Evolutionary conservation across 2,329 filamentous ascomycete genomes (phyloP).

Genomic region (Curvularia lunata): DNA sequence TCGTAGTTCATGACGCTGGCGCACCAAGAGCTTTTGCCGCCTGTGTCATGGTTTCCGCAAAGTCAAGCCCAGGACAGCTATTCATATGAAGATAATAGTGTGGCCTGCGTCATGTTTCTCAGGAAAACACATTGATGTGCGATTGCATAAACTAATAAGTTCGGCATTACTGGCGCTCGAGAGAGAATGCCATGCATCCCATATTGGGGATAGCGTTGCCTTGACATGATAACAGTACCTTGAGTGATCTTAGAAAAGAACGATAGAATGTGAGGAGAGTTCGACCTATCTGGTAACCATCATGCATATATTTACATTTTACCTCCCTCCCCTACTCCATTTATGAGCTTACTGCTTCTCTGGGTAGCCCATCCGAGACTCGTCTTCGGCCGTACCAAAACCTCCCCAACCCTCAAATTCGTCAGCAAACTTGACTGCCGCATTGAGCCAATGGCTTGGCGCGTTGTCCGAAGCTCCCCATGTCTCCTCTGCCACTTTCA

Average conservation of each 20-base stretch:
- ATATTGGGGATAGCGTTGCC: neutral
- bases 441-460: slow-evolving; percentile 68
- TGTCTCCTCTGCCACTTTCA: slow-evolving; percentile 74
- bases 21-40: neutral
- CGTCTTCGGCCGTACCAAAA: slow-evolving; percentile 45
- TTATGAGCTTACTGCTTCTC: slow-evolving; percentile 9
- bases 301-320: neutral
- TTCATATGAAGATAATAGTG: neutral
- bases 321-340: neutral
- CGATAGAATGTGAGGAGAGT: too few relatives aligned
- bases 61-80: neutral
- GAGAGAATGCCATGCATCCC: neutral
- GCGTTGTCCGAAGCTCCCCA: slow-evolving; percentile 67
- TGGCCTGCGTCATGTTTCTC: too few relatives aligned
- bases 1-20: slow-evolving; percentile 3
- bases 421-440: slow-evolving; percentile 74
- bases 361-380: slow-evolving; percentile 33
- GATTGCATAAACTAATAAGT: neutral
- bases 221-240: neutral
- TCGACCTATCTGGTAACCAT: neutral
- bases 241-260: too few relatives aligned
- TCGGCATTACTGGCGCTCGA: neutral
- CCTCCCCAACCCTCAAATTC: slow-evolving; percentile 74
- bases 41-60: neutral
- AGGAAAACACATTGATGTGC: neutral